Evolutionary conservation across 352 stramenopile genomes (phyloP).

Genomic region (Thraustochytrium sp.): DNA sequence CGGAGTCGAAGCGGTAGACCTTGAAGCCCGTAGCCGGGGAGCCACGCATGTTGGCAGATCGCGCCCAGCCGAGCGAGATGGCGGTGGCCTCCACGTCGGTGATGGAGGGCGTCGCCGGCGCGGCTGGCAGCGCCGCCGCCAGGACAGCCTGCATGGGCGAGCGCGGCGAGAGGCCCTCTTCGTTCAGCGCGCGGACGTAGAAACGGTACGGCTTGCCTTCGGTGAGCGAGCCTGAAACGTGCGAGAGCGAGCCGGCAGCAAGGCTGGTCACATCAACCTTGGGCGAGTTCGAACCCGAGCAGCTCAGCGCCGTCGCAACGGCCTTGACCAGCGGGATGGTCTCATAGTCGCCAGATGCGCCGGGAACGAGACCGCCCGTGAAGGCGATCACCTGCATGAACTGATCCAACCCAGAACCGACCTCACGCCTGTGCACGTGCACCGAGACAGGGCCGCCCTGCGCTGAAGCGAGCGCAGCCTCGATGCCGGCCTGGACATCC

Average conservation of each 20-base stretch:
- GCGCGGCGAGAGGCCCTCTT: slow-evolving; percentile 58
- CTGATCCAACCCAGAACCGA: background rate
- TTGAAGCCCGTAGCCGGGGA: slow-evolving; percentile 79
- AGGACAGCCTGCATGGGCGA: slow-evolving; percentile 66
- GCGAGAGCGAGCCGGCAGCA: background rate
- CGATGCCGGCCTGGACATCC: slow-evolving; percentile 63
- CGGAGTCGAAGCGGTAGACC: slow-evolving; percentile 81
- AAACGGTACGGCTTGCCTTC: slow-evolving; percentile 70
- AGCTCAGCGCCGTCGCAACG: background rate
- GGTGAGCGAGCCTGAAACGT: slow-evolving; percentile 45
- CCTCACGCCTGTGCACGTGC: background rate
- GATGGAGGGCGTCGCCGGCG: slow-evolving; percentile 57
- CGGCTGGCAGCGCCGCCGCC: slow-evolving; percentile 63
- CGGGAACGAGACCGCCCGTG: slow-evolving; percentile 2
- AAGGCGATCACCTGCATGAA: background rate
- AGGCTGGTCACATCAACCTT: background rate
- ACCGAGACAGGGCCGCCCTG: background rate
- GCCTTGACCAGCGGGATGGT: background rate
- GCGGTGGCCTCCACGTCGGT: slow-evolving; percentile 61
- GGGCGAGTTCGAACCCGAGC: background rate
- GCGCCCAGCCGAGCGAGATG: slow-evolving; percentile 67
- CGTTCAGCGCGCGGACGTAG: slow-evolving; percentile 67
- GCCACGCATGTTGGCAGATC: slow-evolving; percentile 65
- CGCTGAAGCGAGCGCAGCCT: slow-evolving; percentile 23
- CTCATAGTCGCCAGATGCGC: background rate